Conservation (phyloP, 2,329 filamentous ascomycete genomes). For the Phialophora tarda region DNA sequence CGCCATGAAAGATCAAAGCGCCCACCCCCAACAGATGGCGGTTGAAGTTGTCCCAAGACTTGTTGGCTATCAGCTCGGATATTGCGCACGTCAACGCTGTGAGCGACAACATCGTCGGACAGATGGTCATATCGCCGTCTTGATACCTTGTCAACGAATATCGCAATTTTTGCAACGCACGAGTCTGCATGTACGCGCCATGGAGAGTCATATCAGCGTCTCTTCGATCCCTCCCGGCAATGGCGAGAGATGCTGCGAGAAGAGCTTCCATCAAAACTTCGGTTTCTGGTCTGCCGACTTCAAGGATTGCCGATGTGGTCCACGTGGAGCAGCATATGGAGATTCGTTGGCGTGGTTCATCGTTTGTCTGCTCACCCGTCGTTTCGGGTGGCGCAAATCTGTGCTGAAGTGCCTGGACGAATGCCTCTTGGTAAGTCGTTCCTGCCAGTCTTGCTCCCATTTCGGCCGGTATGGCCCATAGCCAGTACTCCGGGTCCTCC, state of each 20-base stretch:
- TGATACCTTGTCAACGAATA: constrained; percentile 23
- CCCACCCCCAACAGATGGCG: constrained; percentile 33
- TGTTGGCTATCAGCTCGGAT: constrained; percentile 32
- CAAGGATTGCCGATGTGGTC: constrained; percentile 22
- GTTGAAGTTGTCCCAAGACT: constrained; percentile 33
- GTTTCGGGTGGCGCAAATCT: constrained; percentile 17
- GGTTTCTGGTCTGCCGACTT: constrained; percentile 25
- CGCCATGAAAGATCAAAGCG: constrained; percentile 28
- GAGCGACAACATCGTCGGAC: constrained; percentile 27
- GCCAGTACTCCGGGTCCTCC: constrained; percentile 24
- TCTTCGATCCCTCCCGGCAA: constrained; percentile 27
- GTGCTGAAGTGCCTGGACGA: constrained; percentile 18
- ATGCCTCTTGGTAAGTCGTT: constrained; percentile 19
- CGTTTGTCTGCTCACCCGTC: constrained; percentile 8
- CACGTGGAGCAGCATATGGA: constrained; percentile 29
- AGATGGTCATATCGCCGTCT: constrained; percentile 26
- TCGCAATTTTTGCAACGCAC: constrained; percentile 29
- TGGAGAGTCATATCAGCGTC: constrained; percentile 26
- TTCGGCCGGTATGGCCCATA: constrained; percentile 25
- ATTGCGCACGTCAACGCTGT: constrained; percentile 32
- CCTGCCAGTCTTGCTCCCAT: constrained; percentile 23
- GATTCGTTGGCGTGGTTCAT: constrained; percentile 14
- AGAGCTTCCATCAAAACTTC: constrained; percentile 31
- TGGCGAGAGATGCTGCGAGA: constrained; percentile 28
- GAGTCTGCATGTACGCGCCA: constrained; percentile 28